phyloP scores from a whole-genome alignment of 2,329 filamentous ascomycete species.

The Pezicula neosporulosa region DNA sequence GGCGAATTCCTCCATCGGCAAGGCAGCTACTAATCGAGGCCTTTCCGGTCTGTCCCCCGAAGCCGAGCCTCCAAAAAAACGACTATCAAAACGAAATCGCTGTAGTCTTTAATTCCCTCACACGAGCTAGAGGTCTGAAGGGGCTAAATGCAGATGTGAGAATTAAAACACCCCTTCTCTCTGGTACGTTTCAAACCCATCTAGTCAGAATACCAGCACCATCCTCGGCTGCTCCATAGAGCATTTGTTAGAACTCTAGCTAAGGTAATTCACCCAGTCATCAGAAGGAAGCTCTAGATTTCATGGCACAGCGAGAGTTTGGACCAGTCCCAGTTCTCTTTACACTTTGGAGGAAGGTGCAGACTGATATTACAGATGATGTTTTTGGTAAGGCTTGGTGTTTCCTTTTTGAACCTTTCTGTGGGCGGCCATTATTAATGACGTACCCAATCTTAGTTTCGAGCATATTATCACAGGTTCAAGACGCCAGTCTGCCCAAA shows the following conservation, averaged over 20 bases:
- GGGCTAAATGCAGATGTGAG: neutral
- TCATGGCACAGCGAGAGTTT: conserved; percentile 35
- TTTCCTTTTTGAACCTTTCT: too few species aligned
- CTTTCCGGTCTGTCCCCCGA: too few species aligned
- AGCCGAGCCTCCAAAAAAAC: neutral
- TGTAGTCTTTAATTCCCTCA: conserved; percentile 5
- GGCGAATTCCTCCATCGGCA: neutral
- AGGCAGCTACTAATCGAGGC: too few species aligned
- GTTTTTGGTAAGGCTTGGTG: too few species aligned
- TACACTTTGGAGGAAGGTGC: conserved; percentile 14
- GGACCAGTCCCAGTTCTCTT: conserved; percentile 28
- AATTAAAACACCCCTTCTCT: neutral
- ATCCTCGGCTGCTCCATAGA: too few species aligned
- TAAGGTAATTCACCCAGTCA: conserved; percentile 25
- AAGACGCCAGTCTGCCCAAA: too few species aligned
- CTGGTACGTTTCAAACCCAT: conserved; percentile 1
- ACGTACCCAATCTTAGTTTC: conserved; percentile 37
- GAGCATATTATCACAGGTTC: too few species aligned
- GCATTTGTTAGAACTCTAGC: too few species aligned
- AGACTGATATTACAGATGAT: too few species aligned
- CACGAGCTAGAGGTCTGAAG: neutral
- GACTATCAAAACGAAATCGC: neutral
- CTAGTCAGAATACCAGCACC: too few species aligned
- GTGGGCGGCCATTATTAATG: too few species aligned
- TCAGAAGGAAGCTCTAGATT: conserved; percentile 33